These are phyloP conservation scores for Trichosporon coremiiforme DNA, from an alignment of 1,284 basidiomycete species.

Conservation along the genomic window DNA sequence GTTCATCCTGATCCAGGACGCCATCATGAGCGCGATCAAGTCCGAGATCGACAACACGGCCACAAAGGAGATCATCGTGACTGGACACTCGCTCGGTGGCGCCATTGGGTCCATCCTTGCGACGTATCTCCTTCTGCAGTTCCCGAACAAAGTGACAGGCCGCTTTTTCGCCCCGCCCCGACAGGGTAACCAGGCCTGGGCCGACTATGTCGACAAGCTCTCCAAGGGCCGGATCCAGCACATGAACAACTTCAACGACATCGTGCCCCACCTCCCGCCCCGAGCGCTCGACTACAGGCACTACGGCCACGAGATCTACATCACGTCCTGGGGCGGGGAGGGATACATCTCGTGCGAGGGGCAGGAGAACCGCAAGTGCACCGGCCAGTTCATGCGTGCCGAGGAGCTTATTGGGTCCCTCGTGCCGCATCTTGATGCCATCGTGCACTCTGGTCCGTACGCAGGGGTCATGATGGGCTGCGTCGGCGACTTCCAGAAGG, in stretches of 20 bases:
- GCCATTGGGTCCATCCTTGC: conserved; percentile 32
- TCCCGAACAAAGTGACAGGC: conserved; percentile 22
- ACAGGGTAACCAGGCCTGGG: conserved; percentile 37
- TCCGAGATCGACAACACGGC: neutral
- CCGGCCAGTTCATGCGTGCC: neutral
- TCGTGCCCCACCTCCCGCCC: conserved; percentile 39
- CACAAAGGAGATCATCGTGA: conserved; percentile 28
- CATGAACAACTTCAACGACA: conserved; percentile 38
- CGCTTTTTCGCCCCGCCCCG: conserved; percentile 36
- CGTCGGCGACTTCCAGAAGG: conserved; percentile 6
- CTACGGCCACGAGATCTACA: conserved; percentile 36
- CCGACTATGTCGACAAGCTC: conserved; percentile 34
- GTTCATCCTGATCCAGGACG: conserved; percentile 29
- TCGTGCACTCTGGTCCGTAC: conserved; percentile 23
- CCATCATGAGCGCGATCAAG: neutral
- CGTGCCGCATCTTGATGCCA: conserved; percentile 3
- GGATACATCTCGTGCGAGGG: conserved; percentile 33
- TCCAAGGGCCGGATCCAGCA: conserved; percentile 32
- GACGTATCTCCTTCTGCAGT: conserved; percentile 24
- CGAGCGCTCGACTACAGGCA: conserved; percentile 32
- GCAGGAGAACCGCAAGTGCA: conserved; percentile 35
- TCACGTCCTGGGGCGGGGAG: conserved; percentile 20
- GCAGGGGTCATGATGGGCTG: conserved; percentile 22
- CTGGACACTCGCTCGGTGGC: conserved; percentile 39
- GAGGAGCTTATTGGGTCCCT: neutral